phyloP scores from a whole-genome alignment of 805 yeast species.

The Candida ascalaphidarum region DNA sequence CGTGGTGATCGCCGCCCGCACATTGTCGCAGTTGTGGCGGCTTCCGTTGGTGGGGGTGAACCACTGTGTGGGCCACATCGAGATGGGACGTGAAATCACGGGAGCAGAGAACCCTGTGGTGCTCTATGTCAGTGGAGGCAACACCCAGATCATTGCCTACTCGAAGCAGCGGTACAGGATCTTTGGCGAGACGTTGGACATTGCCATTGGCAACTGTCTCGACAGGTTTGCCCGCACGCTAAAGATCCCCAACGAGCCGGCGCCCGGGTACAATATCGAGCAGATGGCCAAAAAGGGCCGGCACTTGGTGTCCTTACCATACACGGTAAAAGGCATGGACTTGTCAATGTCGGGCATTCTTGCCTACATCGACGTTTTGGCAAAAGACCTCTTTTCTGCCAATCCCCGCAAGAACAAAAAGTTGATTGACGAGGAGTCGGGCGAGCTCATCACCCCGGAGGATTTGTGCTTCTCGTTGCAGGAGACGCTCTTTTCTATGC shows the following conservation, averaged over 20 bases:
- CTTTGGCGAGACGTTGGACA: constrained; percentile 98
- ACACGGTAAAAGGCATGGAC: constrained; percentile 99
- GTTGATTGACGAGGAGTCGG: constrained; percentile 30
- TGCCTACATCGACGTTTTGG: constrained; percentile 75
- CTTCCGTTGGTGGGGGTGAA: constrained; percentile 90
- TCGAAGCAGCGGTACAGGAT: constrained; percentile 89
- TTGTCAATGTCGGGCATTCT: constrained; percentile 92
- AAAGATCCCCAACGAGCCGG: constrained; percentile 84
- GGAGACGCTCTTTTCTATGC: constrained; percentile 89
- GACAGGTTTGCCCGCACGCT: constrained; percentile 93
- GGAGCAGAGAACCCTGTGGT: constrained; percentile 98
- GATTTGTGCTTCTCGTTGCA: constrained; percentile 91
- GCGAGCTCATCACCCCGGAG: constrained; percentile 59
- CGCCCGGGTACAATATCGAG: constrained; percentile 97
- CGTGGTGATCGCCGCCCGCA: constrained; percentile 87
- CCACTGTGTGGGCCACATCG: constrained; percentile 97
- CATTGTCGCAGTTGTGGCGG: constrained; percentile 70
- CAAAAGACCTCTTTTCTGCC: constrained; percentile 54
- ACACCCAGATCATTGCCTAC: constrained; percentile 96
- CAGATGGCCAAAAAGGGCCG: constrained; percentile 74
- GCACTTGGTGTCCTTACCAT: constrained; percentile 70
- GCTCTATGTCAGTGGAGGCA: constrained; percentile 95
- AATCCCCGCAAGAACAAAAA: constrained; percentile 26
- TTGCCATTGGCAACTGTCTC: constrained; percentile 94
- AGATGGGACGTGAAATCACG: constrained; percentile 98